phyloP scores from a whole-genome alignment of 208 protist genomes.

The Blastocrithidia nonstop region DNA sequence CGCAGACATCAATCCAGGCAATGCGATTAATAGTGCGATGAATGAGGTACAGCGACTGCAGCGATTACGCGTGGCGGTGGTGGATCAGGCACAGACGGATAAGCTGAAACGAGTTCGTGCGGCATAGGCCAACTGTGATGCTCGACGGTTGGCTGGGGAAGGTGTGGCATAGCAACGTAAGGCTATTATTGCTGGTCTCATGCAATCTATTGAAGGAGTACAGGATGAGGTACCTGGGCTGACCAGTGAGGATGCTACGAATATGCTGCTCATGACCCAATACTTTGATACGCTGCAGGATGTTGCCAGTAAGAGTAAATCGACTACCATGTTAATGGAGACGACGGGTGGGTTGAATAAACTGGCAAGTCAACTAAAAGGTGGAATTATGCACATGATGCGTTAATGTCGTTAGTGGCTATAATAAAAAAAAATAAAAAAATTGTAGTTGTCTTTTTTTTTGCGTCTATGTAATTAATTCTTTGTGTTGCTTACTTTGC shows the following conservation, averaged over 20 bases:
- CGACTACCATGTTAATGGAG: conserved; percentile 38
- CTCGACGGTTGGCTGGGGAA: conserved; percentile 36
- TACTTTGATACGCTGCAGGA: conserved; percentile 67
- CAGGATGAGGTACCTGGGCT: conserved; percentile 25
- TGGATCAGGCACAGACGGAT: conserved; percentile 59
- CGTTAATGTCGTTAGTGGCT: too few species aligned
- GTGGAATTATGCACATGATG: conserved; percentile 28
- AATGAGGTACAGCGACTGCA: conserved; percentile 57
- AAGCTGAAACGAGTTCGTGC: conserved; percentile 53
- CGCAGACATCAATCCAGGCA: conserved; percentile 51
- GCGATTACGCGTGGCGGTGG: conserved; percentile 51
- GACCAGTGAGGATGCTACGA: conserved; percentile 29
- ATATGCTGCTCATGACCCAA: conserved; percentile 65
- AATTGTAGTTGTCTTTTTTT: too few species aligned
- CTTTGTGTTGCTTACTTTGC: too few species aligned
- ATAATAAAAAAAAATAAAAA: too few species aligned
- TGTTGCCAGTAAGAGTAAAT: conserved; percentile 18
- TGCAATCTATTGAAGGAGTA: conserved; percentile 28
- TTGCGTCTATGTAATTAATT: too few species aligned
- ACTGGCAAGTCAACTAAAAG: conserved; percentile 25
- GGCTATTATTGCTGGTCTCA: conserved; percentile 44
- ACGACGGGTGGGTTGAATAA: conserved; percentile 33
- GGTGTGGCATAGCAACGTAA: conserved; percentile 54
- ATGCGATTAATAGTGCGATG: conserved; percentile 44
- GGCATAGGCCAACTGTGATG: conserved; percentile 49